Base-by-base conservation (phyloP, 106 monocot species). In the Dioscorea zingiberensis region DNA sequence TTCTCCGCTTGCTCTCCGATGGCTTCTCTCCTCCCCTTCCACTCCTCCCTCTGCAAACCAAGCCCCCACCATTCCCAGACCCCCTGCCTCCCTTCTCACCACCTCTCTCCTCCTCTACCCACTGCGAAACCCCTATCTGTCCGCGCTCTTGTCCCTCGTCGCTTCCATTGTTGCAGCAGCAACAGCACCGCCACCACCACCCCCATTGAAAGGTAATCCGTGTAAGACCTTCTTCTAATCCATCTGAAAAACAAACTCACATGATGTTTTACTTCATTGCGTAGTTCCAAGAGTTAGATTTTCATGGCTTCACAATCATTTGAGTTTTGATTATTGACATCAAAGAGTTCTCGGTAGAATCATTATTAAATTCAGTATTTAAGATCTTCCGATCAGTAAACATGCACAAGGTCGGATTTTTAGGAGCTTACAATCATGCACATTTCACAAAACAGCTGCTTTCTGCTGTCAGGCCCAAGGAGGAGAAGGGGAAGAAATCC, bases 201-300 rank as follows among this genome's bases (percentile, higher is more conserved):
- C 18, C 38, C 77, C 18, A 21, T 78, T 25, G 62, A 83, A 48
- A 77, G 70, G 77, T 74, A 65, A 54, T 4, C 21, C 18, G 25
- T 16, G 14, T 53, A 53, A 25, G 23, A 46, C 32, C 11, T 38
- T 38, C 25, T 25, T 7, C 9, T 15, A 27, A 54, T 11, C 60
- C 14, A 46, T 14, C 21, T 19, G 14, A 44, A 54, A 17, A 25
- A 2, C 1, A 6, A 38, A 38, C 38, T 38, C 4, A 10, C 38
- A 38, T 8, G 6, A 38, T 10, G 9, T 38, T 38, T 38, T 6
- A 10, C 6, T 38, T 38, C 38, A 38, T 38, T 38, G 38, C 10
- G 38, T 6, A 38, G 38, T 38, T 38, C 38, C 38, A 6, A 38
- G 1, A 38, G 6, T 38, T n/a, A 8, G 38, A 38, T 38, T 38